phyloP scores from a whole-genome alignment of 2,329 filamentous ascomycete genomes.

The Byssothecium circinans region DNA sequence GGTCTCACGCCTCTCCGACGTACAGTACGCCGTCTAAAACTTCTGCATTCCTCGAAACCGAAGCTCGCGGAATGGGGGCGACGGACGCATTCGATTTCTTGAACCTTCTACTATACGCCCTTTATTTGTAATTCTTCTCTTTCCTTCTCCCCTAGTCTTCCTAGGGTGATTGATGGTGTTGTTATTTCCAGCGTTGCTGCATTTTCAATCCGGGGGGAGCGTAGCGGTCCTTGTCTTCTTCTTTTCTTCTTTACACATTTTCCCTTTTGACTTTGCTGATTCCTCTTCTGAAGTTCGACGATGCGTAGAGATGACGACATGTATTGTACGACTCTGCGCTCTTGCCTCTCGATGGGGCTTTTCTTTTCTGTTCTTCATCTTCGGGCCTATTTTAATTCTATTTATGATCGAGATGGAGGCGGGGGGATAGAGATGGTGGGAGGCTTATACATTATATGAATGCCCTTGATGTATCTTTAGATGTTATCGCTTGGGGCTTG shows the following conservation, averaged over 20 bases:
- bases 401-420: background rate
- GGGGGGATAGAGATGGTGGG: too few relatives aligned
- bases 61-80: slow-evolving; percentile 11
- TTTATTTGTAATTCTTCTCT: slow-evolving; percentile 23
- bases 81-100: slow-evolving; percentile 34
- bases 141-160: too few relatives aligned
- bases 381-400: background rate
- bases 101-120: slow-evolving; percentile 19
- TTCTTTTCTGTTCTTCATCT: background rate
- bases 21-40: slow-evolving; percentile 38
- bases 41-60: slow-evolving; percentile 40
- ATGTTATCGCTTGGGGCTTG: background rate
- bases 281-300: background rate
- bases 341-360: background rate
- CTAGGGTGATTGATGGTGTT: too few relatives aligned
- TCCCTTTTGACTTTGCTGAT: too few relatives aligned
- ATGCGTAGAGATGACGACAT: background rate
- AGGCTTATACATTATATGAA: too few relatives aligned
- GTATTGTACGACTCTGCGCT: background rate
- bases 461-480: background rate
- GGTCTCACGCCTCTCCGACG: slow-evolving; percentile 39
- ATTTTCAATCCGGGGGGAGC: background rate
- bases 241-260: too few relatives aligned
- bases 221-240: too few relatives aligned
- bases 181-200: background rate